Evolutionary conservation across 164 flowering plant genomes (phyloP), one percentile per base, ranked within the genome.

Genomic region (Tinospora cordifolia): DNA sequence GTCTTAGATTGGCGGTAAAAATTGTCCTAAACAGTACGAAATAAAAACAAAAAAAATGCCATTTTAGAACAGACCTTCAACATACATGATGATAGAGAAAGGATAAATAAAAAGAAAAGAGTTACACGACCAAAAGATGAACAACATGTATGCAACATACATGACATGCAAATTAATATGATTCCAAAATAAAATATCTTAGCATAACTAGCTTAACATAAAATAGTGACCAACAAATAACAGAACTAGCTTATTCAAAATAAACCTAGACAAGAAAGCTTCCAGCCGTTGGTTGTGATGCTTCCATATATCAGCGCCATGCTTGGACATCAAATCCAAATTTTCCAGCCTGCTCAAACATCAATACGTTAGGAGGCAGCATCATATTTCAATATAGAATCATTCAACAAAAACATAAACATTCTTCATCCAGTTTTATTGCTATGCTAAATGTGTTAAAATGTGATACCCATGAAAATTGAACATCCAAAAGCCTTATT

Each of bases 251-350:
- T 24, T 21, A 70, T 63, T 47, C 51, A 66, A 64, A 80, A 72
- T 67, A 36, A 65, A 94, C 99, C 99, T 90, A 67, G 90, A 75
- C 62, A 90, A 73, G 73, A 85, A 77, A 30, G 84, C 87, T 74
- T 94, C 97, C 66, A 90, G 75, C 25, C 81, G 85, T 74, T 86
- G 90, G 81, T 90, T 94, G 82, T 90, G 82, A 78, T 80, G 90
- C 70, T 84, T 89, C 99, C 97, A 94, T 36, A 85, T 81, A 68
- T 94, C 96, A 75, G 88, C 91, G 59, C 92, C 97, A 81, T 89
- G 84, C 76, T 92, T 94, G 25, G 81, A 76, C 89, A 90, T 92
- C 68, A 94, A 74, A 3, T 94, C 99, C 75, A 94, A 74, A 80
- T 94, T 92, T 78, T 94, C 99, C 68, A 92, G 79, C 86, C 99